These are phyloP conservation scores for Polysphondylium violaceum DNA, from an alignment of 78 protist species.

Conservation along the genomic window DNA sequence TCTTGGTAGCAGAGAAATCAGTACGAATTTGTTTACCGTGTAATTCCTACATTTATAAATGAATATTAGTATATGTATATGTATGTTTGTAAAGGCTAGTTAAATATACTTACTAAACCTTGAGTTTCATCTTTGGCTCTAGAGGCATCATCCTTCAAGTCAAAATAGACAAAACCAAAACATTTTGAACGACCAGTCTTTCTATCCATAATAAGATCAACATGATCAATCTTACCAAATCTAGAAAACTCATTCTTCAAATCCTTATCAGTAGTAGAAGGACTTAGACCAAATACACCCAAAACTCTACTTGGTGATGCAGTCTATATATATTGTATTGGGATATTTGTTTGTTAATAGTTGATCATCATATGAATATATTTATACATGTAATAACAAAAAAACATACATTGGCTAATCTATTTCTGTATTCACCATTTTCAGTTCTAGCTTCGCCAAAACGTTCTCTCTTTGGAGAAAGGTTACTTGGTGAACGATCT, in stretches of 20 bases:
- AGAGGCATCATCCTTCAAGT: constrained; percentile 42
- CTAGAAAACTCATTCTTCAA: constrained; percentile 37
- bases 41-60: background rate
- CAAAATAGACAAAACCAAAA: constrained; percentile 75
- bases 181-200: constrained; percentile 74
- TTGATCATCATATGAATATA: background rate
- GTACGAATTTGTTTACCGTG: constrained; percentile 63
- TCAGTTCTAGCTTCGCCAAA: too few species aligned
- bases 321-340: constrained; percentile 23
- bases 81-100: background rate
- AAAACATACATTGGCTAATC: constrained; percentile 37
- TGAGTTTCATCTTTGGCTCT: constrained; percentile 63
- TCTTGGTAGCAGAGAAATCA: constrained; percentile 64
- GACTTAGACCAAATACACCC: constrained; percentile 77
- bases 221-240: constrained; percentile 66
- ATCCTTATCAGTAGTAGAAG: constrained; percentile 23
- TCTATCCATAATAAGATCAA: constrained; percentile 68
- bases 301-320: constrained; percentile 64
- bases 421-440: constrained; percentile 11
- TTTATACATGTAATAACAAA: background rate
- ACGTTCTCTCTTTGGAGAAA: constrained; percentile 4
- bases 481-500: constrained; percentile 3
- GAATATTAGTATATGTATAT: background rate
- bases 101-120: constrained; percentile 12
- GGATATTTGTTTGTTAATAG: background rate